Evolutionary conservation across 1,284 basidiomycete genomes (phyloP), one percentile per base, ranked within the genome.

Genomic region (Apiotrichum gamsii): DNA sequence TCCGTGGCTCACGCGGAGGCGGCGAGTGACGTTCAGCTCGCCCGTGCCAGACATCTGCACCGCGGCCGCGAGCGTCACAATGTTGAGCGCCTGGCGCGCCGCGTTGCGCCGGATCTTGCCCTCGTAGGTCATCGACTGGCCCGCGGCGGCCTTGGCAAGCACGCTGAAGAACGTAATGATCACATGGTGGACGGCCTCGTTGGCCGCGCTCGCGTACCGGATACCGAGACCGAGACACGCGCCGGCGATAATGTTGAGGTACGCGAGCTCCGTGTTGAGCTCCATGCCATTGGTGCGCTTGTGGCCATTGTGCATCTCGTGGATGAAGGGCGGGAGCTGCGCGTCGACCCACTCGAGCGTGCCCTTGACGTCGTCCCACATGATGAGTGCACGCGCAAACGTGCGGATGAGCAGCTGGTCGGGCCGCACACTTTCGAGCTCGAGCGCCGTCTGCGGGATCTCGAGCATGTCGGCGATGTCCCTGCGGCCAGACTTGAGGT

Each of bases 31-130:
- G 42, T 85, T 86, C 36, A 97, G 81, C 67, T 98, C 90, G 11
- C 95, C 95, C 0, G 90, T 95, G 3, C 95, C 95, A 0, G 91
- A 88, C 86, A 97, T 90, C 41, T 97, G 85, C 77, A 94, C 85
- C 56, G 84, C 83, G 23, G 95, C 73, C 4, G 90, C 79, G 31
- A 96, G 77, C 0, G 88, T 85, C 49, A 95, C 84, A 23, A 93
- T 76, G 62, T 89, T 93, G 36, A 95, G 76, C 3, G 88, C 88
- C 60, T 93, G 87, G 16, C 90, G 80, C n/a, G 93, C 80, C 1
- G 90, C 84, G 16, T 84, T 82, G 1, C 90, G 82, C 60, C 87
- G 83, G 67, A 94, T 85, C 59, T 83, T 83, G 48, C 84, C 82
- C 64, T 93, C 88, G 59, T 90, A 91, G 0, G 82, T 79, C 43